Conservation (phyloP, 163 green algal genomes). For the Prototheca cutis region DNA sequence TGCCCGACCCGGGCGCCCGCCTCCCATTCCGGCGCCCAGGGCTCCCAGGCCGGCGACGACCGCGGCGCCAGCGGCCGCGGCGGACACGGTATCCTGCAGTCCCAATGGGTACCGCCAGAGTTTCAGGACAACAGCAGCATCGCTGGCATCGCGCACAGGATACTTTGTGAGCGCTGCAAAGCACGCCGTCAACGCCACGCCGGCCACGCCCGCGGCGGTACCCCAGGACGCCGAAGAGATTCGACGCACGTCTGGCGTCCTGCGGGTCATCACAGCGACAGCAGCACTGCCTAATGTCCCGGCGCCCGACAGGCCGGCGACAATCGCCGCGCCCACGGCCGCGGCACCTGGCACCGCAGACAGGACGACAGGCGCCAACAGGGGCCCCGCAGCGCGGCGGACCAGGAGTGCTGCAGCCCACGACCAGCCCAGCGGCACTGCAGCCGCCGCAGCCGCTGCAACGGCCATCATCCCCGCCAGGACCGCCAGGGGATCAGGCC, state of each 20-base stretch:
- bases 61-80: not conserved
- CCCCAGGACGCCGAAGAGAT: not conserved
- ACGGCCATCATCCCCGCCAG: not conserved
- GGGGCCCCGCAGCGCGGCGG: not conserved
- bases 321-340: conserved; percentile 1
- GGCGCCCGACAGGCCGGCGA: conserved; percentile 1
- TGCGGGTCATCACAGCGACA: no score
- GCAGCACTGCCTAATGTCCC: no score
- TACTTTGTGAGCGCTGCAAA: not conserved
- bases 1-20: not conserved
- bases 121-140: not conserved
- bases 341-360: not conserved
- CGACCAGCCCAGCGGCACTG: conserved; percentile 4
- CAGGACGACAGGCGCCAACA: not conserved
- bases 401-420: conserved; percentile 4
- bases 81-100: not conserved
- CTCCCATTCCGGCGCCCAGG: not conserved
- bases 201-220: not conserved
- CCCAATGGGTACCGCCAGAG: conserved; percentile 3
- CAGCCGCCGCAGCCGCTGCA: not conserved
- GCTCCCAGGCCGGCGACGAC: not conserved
- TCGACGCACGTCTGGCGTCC: no score
- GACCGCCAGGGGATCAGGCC: not conserved
- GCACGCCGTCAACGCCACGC: not conserved
- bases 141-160: not conserved